phyloP scores from a whole-genome alignment of 805 yeast species.

The Candida fluviatilis region DNA sequence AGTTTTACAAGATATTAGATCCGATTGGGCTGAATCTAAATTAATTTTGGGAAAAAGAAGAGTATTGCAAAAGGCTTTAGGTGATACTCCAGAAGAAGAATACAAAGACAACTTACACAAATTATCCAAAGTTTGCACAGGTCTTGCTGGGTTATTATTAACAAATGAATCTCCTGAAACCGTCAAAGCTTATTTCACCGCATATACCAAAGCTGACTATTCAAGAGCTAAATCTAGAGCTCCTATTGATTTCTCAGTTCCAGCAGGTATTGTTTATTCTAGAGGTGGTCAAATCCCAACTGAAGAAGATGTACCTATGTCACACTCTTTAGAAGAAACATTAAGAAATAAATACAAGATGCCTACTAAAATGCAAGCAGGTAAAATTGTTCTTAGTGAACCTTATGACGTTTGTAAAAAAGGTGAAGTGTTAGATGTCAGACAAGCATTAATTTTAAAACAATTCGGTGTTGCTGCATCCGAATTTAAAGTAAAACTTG shows the following conservation, averaged over 20 bases:
- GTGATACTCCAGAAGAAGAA: conserved; percentile 61
- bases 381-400: conserved; percentile 74
- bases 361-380: conserved; percentile 86
- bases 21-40: conserved; percentile 89
- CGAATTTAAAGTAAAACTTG: conserved; percentile 75
- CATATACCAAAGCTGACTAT: conserved; percentile 76
- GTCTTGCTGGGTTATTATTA: conserved; percentile 83
- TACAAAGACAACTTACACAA: conserved; percentile 68
- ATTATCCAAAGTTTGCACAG: conserved; percentile 59
- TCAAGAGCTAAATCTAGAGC: conserved; percentile 86
- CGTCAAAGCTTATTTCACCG: conserved; percentile 82
- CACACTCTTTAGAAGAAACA: conserved; percentile 92
- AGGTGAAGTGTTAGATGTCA: conserved; percentile 81
- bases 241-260: conserved; percentile 79
- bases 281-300: conserved; percentile 89
- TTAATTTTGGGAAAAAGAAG: conserved; percentile 88
- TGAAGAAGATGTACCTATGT: conserved; percentile 95
- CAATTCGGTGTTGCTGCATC: conserved; percentile 95
- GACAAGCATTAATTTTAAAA: conserved; percentile 86
- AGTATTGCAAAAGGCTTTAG: conserved; percentile 89
- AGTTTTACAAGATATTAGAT: conserved; percentile 87
- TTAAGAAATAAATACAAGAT: conserved; percentile 83
- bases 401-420: conserved; percentile 77
- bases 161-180: conserved; percentile 86
- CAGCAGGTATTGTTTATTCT: conserved; percentile 88